Evolutionary conservation across 352 stramenopile species (phyloP).

Genomic region (Globisporangium carolinianum): DNA sequence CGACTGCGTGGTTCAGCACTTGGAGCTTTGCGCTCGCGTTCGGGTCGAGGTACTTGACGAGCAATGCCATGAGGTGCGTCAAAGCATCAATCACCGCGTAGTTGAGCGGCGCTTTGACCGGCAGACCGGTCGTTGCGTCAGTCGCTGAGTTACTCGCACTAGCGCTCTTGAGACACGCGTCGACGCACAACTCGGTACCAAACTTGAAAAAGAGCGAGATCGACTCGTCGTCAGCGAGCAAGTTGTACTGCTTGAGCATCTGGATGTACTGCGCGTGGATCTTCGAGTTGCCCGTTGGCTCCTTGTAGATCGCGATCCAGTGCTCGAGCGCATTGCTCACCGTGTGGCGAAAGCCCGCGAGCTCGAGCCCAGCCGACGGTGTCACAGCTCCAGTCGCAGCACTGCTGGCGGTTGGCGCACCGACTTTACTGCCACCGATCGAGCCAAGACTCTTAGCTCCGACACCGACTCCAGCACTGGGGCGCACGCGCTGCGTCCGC

Average conservation of each 20-base stretch:
- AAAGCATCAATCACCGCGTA: constrained; percentile 96
- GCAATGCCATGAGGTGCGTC: constrained; percentile 93
- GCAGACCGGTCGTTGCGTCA: constrained; percentile 18
- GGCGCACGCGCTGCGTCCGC: constrained; percentile 31
- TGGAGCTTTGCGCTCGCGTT: constrained; percentile 70
- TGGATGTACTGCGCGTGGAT: constrained; percentile 96
- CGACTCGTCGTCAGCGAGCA: constrained; percentile 95
- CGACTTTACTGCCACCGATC: constrained; percentile 22
- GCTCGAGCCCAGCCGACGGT: constrained; percentile 27
- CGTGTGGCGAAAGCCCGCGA: constrained; percentile 79
- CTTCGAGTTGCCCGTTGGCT: constrained; percentile 91
- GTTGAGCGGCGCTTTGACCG: constrained; percentile 50
- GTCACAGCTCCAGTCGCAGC: background rate
- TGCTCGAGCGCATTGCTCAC: constrained; percentile 93
- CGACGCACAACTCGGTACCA: constrained; percentile 94
- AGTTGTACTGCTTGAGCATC: constrained; percentile 94
- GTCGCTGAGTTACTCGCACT: constrained; percentile 27
- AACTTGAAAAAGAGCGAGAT: constrained; percentile 98
- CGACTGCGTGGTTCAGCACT: constrained; percentile 95
- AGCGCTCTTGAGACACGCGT: constrained; percentile 92
- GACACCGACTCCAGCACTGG: too few species aligned
- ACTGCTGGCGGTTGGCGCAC: background rate
- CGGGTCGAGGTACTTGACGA: constrained; percentile 93
- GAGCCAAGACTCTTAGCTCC: constrained; percentile 40
- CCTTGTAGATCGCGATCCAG: constrained; percentile 97